Percentiles rank a stretch among this genome's conserved stretches.
Conservation (phyloP, 1,284 basidiomycete species). For the Ganoderma sinense region DNA sequence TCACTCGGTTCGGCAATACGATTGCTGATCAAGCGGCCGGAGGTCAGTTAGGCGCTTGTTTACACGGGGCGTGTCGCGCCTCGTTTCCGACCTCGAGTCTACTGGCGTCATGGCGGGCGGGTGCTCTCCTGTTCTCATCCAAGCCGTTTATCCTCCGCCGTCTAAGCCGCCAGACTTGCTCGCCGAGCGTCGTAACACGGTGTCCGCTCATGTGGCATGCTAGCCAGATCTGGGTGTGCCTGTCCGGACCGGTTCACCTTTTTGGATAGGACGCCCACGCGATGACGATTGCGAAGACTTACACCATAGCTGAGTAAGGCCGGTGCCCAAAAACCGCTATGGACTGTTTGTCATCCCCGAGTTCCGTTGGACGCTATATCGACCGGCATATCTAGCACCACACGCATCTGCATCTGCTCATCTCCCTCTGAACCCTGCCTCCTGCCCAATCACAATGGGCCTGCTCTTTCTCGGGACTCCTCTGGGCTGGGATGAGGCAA, state of each 20-base stretch:
- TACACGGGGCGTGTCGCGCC: background rate
- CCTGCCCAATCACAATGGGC: slow-evolving; percentile 69
- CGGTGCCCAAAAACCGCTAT: background rate
- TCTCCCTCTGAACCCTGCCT: background rate
- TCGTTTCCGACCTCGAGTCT: slow-evolving; percentile 5
- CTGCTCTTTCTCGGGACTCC: slow-evolving; percentile 95
- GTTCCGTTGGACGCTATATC: slow-evolving; percentile 25
- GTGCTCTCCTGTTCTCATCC: background rate
- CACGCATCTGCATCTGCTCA: slow-evolving; percentile 2
- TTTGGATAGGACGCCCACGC: slow-evolving; percentile 11
- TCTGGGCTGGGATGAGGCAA: slow-evolving; percentile 91
- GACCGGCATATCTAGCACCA: slow-evolving; percentile 10
- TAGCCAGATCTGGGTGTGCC: background rate
- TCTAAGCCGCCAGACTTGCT: background rate
- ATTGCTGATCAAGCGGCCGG: background rate
- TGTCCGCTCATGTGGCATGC: background rate
- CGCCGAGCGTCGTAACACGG: background rate
- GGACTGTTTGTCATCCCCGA: slow-evolving; percentile 29
- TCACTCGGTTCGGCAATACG: background rate
- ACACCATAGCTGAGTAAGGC: slow-evolving; percentile 37
- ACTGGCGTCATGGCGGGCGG: background rate
- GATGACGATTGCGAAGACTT: slow-evolving; percentile 25
- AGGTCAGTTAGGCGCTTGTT: background rate
- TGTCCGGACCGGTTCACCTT: slow-evolving; percentile 29
- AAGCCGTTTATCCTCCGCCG: background rate